These are phyloP conservation scores for Globisporangium okanoganense DNA, from an alignment of 352 stramenopile genomes.

Conservation along the genomic window DNA sequence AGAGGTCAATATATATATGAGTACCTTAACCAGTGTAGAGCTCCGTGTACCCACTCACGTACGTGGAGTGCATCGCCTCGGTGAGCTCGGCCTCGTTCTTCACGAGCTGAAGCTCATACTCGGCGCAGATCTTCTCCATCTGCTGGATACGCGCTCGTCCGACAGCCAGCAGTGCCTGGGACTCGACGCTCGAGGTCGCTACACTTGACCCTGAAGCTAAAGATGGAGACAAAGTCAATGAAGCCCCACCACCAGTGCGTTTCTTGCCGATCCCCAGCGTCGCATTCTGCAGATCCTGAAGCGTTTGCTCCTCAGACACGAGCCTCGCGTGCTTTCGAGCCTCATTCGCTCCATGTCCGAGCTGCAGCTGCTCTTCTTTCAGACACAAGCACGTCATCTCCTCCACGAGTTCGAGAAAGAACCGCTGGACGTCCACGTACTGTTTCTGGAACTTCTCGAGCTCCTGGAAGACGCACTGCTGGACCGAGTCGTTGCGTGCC, in stretches of 20 bases:
- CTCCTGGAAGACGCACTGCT: constrained; percentile 46
- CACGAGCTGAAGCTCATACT: constrained; percentile 51
- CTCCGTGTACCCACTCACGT: no score
- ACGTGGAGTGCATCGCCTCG: constrained; percentile 40
- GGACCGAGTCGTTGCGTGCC: constrained; percentile 41
- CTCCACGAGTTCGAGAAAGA: constrained; percentile 49
- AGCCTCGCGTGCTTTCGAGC: constrained; percentile 11
- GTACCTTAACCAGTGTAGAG: no score
- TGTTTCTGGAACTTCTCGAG: constrained; percentile 49
- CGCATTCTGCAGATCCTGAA: constrained; percentile 43
- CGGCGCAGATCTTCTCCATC: constrained; percentile 30
- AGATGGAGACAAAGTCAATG: neutral
- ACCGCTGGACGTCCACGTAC: constrained; percentile 45
- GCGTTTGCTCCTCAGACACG: constrained; percentile 38
- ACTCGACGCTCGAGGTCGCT: constrained; percentile 27
- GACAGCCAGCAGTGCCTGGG: constrained; percentile 35
- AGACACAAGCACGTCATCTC: constrained; percentile 37
- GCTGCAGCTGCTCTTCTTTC: constrained; percentile 33
- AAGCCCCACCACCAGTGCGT: neutral
- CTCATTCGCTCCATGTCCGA: constrained; percentile 10
- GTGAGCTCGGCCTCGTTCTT: constrained; percentile 47
- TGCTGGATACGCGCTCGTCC: constrained; percentile 38
- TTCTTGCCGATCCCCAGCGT: constrained; percentile 13
- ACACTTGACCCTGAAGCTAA: constrained; percentile 5
- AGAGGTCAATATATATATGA: neutral